Conservation (phyloP, 2,329 filamentous ascomycete species). For the Metarhizium brunneum region DNA sequence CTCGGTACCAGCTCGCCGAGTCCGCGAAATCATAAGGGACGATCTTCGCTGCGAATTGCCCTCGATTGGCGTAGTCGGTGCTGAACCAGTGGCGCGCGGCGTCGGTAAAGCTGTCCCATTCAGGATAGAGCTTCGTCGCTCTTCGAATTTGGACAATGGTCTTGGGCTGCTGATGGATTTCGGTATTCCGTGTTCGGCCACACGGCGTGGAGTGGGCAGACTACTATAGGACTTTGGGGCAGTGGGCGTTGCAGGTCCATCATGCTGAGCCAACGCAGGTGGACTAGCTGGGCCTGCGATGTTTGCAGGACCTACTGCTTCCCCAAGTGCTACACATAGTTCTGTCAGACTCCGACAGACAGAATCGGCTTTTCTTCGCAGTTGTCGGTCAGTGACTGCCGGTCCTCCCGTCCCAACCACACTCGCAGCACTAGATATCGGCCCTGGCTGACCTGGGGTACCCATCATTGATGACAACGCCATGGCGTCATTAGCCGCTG, state of each 20-base stretch:
- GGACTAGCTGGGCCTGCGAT: constrained; percentile 6
- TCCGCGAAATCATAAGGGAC: constrained; percentile 37
- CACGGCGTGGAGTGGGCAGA: constrained; percentile 28
- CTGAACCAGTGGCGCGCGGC: constrained; percentile 31
- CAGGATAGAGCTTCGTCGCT: constrained; percentile 40
- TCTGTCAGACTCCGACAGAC: constrained; percentile 91
- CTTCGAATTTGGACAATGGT: constrained; percentile 41
- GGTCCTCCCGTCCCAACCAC: constrained; percentile 41
- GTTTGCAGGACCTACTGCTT: constrained; percentile 18
- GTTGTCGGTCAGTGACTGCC: constrained; percentile 68
- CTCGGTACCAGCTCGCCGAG: constrained; percentile 38
- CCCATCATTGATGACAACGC: constrained; percentile 71
- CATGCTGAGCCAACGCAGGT: constrained; percentile 13
- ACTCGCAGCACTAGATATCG: constrained; percentile 58
- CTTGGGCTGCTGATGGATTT: constrained; percentile 35
- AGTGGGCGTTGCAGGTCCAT: constrained; percentile 33
- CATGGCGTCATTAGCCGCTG: constrained; percentile 73
- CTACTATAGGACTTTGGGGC: constrained; percentile 30
- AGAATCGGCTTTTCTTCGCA: constrained; percentile 83
- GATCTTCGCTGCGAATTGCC: constrained; percentile 35
- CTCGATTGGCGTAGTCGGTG: constrained; percentile 33
- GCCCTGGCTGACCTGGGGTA: constrained; percentile 56
- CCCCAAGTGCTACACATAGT: constrained; percentile 74
- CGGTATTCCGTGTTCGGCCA: constrained; percentile 29
- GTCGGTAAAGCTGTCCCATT: constrained; percentile 34